phyloP scores from a whole-genome alignment of 768 basidiomycete species.

The Leccinum aurantiacum region DNA sequence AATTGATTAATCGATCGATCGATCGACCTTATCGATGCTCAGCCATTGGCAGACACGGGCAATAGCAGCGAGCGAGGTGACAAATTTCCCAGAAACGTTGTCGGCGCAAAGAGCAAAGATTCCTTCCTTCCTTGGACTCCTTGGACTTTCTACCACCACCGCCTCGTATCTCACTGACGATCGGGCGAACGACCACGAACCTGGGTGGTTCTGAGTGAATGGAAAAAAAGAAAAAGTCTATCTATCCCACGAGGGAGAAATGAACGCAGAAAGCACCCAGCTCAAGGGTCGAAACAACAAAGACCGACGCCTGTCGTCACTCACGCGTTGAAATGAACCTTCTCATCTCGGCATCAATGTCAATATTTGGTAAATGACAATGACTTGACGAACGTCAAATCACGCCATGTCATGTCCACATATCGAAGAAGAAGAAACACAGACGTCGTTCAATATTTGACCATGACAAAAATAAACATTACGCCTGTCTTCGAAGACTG shows the following conservation, averaged over 20 bases:
- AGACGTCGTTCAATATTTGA: constrained; percentile 12
- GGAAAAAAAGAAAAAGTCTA: not conserved
- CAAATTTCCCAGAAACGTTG: not conserved
- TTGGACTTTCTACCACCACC: not conserved
- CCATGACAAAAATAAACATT: not conserved
- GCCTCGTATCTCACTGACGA: not conserved
- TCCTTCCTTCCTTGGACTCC: not conserved
- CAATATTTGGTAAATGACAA: not conserved
- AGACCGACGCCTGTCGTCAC: not conserved
- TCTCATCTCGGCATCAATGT: not conserved
- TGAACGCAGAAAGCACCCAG: not conserved
- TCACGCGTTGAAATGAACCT: not conserved
- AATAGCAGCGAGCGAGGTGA: not conserved
- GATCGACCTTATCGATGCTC: not conserved
- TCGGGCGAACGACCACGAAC: not conserved
- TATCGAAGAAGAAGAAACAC: not conserved
- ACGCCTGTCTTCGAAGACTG: not conserved
- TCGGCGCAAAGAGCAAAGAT: not conserved
- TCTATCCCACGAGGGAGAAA: not conserved
- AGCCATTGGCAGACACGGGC: not conserved
- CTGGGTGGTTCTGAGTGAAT: not conserved
- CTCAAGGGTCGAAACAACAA: not conserved
- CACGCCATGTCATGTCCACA: not conserved
- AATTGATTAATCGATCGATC: not conserved
- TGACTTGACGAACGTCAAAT: not conserved